phyloP scores from a whole-genome alignment of 257 asterid genomes.

The Echites panduratus region DNA sequence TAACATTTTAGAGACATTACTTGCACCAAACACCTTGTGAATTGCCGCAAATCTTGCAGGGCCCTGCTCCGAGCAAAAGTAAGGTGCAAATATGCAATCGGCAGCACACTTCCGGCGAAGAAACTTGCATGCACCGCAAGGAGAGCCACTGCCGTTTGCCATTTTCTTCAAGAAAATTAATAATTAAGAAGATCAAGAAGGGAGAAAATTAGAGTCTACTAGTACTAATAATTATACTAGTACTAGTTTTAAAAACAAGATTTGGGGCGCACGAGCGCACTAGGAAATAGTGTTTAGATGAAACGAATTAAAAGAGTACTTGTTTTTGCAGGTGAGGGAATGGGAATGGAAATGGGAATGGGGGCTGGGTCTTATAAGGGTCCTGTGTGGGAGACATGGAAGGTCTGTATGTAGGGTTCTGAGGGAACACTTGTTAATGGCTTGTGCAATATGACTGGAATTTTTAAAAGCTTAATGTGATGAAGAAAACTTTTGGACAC shows the following conservation, averaged over 20 bases:
- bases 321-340: too few species aligned
- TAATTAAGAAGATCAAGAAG: too few species aligned
- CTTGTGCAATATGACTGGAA: slow-evolving; percentile 39
- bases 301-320: too few species aligned
- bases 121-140: slow-evolving; percentile 99
- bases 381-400: slow-evolving; percentile 42
- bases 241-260: background rate
- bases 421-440: slow-evolving; percentile 65
- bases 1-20: slow-evolving; percentile 77
- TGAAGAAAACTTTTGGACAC: background rate
- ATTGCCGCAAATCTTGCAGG: slow-evolving; percentile 83
- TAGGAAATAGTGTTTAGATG: slow-evolving; percentile 39
- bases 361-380: slow-evolving; percentile 35
- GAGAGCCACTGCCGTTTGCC: slow-evolving; percentile 55
- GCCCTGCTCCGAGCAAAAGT: slow-evolving; percentile 84
- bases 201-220: too few species aligned
- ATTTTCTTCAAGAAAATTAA: slow-evolving; percentile 2
- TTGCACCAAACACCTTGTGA: slow-evolving; percentile 91
- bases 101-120: slow-evolving; percentile 76
- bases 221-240: too few species aligned
- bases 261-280: slow-evolving; percentile 51
- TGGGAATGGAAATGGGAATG: background rate
- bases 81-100: slow-evolving; percentile 75
- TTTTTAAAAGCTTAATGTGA: background rate
- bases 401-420: slow-evolving; percentile 52